Evolutionary conservation across 495 filamentous ascomycete genomes (phyloP).

Genomic region (Oidiodendron maius): DNA sequence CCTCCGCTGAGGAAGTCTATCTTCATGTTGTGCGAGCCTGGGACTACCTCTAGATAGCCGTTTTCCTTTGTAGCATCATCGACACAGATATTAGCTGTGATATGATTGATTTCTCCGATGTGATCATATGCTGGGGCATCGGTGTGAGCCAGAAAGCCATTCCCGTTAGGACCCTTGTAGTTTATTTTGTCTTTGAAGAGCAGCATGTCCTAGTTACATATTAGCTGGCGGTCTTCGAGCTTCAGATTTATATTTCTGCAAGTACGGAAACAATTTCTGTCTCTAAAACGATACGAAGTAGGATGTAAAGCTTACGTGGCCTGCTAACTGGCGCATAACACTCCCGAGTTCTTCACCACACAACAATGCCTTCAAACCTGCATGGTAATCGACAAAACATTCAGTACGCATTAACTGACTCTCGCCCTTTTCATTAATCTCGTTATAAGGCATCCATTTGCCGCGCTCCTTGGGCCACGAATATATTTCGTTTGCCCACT

Average conservation of each 20-base stretch:
- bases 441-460: not conserved
- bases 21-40: not conserved
- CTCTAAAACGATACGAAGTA: too few species aligned
- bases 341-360: not conserved
- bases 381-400: not conserved
- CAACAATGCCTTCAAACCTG: not conserved
- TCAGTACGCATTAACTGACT: not conserved
- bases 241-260: too few species aligned
- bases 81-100: not conserved
- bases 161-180: not conserved
- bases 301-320: too few species aligned
- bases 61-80: not conserved
- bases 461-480: not conserved
- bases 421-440: not conserved
- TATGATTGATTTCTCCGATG: not conserved
- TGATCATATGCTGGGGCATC: not conserved
- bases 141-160: not conserved
- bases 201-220: not conserved
- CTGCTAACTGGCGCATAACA: not conserved
- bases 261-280: too few species aligned
- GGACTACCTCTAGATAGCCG: not conserved
- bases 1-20: not conserved
- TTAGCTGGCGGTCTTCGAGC: too few species aligned
- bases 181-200: not conserved
- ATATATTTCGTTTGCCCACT: not conserved